Evolutionary conservation across 1,284 basidiomycete species (phyloP), one percentile per base, ranked within the genome.

Genomic region (Cyathus pygmaeus): DNA sequence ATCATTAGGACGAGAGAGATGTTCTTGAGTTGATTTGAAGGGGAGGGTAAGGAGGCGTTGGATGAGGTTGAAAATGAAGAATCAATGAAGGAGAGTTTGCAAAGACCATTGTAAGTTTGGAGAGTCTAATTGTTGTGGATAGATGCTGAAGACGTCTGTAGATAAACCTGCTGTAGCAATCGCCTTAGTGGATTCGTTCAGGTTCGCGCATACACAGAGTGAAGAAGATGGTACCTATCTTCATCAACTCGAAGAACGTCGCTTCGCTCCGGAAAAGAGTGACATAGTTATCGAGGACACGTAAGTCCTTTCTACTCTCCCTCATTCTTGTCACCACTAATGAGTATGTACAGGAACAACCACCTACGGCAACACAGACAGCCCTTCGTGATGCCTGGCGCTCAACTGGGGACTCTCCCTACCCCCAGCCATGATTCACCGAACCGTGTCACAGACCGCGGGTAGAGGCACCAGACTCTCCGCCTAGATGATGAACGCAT

Each of bases 261-360:
- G 76, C 81, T 10, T 75, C 82, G 0, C 80, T 93, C 81, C 97
- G 24, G 74, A 86, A 59, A 84, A 74, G 0, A 79, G 93, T 56
- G 83, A 93, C 57, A 88, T 96, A 0, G 96, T 98, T 11, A 94
- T 94, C 62, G 95, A 95, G 21, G 96, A 98, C 77, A 93, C 92
- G 94, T 94, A 69, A 56, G 88, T 73, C 21, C 27, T 10, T 23
- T 30, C 56, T 59, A 5, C 51, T 10, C 6, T 33, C 44, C 33
- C 53, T 50, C 39, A 41, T 24, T 27, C 17, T 17, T n/a, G n/a
- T n/a, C n/a, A n/a, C n/a, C n/a, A n/a, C n/a, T 26, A 21, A 7
- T 24, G 51, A 26, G 27, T 11, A 57, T 21, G 11, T 39, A n/a
- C 49, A 96, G 95, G 70, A 97, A 98, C 77, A 98, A 98, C 71